Percentiles rank a stretch among this genome's conserved stretches.
Conservation (phyloP, 352 stramenopile genomes). For the Blastocystis sp. region DNA sequence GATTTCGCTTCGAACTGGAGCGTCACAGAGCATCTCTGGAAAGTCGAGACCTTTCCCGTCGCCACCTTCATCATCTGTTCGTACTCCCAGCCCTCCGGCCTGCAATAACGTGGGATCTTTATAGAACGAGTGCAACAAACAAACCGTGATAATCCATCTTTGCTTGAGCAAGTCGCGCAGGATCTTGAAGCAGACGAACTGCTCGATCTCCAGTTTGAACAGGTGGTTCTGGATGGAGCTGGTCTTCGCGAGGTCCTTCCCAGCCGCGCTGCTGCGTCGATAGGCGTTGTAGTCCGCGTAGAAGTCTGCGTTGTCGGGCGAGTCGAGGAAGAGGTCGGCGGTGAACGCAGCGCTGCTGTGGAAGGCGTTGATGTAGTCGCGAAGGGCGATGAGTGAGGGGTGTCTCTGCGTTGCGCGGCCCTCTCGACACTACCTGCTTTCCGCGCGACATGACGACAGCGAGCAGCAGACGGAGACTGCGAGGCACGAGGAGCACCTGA, state of each 20-base stretch:
- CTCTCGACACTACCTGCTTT: not conserved
- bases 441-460: not conserved
- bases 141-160: not conserved
- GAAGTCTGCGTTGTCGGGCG: not conserved
- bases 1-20: not conserved
- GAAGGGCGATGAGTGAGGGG: not conserved
- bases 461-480: conserved; percentile 18
- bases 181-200: conserved; percentile 36
- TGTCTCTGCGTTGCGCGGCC: not conserved
- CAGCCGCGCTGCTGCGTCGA: not conserved
- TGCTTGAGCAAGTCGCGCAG: not conserved
- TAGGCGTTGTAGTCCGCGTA: conserved; percentile 21
- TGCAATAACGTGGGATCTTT: conserved; percentile 24
- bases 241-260: not conserved
- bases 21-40: not conserved
- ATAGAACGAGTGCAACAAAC: not conserved
- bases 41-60: not conserved
- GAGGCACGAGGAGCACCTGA: not conserved
- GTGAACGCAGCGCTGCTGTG: not conserved
- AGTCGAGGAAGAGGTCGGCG: not conserved
- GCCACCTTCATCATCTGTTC: conserved; percentile 51
- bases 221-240: not conserved
- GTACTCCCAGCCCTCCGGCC: not conserved
- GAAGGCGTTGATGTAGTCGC: not conserved
- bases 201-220: conserved; percentile 30